Evolutionary conservation across 1,284 basidiomycete species (phyloP).

Genomic region (Fomes fomentarius): DNA sequence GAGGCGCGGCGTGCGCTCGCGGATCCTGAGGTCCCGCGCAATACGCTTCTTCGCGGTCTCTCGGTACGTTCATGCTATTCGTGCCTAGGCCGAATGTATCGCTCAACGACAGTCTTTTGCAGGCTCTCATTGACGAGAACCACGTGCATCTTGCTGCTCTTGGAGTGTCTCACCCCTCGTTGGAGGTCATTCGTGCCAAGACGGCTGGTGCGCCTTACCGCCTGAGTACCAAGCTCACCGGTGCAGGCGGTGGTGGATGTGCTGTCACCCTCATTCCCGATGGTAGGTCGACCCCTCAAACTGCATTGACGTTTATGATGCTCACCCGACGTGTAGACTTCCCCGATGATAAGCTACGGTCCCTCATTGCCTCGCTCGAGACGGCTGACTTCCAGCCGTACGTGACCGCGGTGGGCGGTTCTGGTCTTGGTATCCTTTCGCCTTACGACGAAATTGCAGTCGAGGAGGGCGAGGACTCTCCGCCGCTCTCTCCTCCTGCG

Average conservation of each 20-base stretch:
- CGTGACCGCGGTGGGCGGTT: constrained; percentile 91
- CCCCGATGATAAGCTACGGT: constrained; percentile 55
- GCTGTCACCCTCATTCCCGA: constrained; percentile 95
- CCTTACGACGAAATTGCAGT: constrained; percentile 48
- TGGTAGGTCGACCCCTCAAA: constrained; percentile 46
- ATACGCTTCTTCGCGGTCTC: constrained; percentile 59
- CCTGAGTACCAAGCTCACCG: constrained; percentile 95
- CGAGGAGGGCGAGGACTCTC: constrained; percentile 13
- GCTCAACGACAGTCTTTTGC: constrained; percentile 3
- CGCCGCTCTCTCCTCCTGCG: constrained; percentile 54
- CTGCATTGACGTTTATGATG: background rate
- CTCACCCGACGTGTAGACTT: constrained; percentile 52
- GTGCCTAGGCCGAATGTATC: constrained; percentile 8
- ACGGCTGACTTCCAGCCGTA: constrained; percentile 83
- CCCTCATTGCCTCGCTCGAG: constrained; percentile 62
- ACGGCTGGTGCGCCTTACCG: constrained; percentile 67
- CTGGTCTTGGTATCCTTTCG: constrained; percentile 85
- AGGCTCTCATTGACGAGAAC: constrained; percentile 88
- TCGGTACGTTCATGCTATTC: constrained; percentile 42
- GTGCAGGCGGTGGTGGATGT: constrained; percentile 98
- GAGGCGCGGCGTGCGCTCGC: constrained; percentile 78
- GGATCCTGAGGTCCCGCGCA: constrained; percentile 71
- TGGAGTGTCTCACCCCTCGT: constrained; percentile 91
- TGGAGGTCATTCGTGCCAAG: constrained; percentile 82
- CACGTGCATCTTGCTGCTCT: constrained; percentile 85